Base-by-base conservation (phyloP, 2,329 filamentous ascomycete genomes). In the Drechslerella stenobrocha region DNA sequence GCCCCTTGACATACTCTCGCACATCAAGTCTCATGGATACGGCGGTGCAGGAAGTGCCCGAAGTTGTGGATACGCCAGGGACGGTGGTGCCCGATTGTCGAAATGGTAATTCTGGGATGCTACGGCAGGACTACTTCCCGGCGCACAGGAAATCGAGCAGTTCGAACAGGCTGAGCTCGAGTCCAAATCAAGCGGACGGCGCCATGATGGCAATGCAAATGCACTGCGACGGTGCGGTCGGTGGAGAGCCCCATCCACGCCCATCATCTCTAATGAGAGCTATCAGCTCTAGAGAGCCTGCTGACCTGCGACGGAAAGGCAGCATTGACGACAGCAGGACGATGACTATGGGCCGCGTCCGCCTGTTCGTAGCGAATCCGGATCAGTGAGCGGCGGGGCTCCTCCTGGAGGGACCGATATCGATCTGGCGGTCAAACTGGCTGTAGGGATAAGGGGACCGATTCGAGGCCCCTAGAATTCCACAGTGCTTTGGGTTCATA, bases 311-410 rank as follows among this genome's bases (percentile, higher is more conserved):
- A 73, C 81, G 89, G 72, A 81, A 88, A 73, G 89, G 89, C 59
- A 93, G 89, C 74, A 88, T 95, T 48, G 89, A 93, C 75, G 89
- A 93, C 76, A 81, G 87, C 1, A 86, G 93, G 75, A 79, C 78
- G 59, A 79, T 78, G 65, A 84, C 83, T 18, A 74, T 77, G 73
- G 76, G 76, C 42, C 81, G 83, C 24, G 85, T 85, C 48, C 83
- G 89, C 70, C 81, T 95, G 63, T 93, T 88, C 76, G 90, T 95
- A 74, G 89, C 89, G 73, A 95, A 95, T 76, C 89, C 89, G 15
- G 89, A 93, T 46, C 63, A 67, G 55, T 66, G 32, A 47, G 83
- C 77, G 79, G 64, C 56, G 46, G 40, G 32, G 24, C 26, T 24
- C 20, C 2, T 18, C 6, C 44, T 47, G 8, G 28, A 5, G 28